Conservation (phyloP, 495 filamentous ascomycete species). For the Mytilinidion resinicola region DNA sequence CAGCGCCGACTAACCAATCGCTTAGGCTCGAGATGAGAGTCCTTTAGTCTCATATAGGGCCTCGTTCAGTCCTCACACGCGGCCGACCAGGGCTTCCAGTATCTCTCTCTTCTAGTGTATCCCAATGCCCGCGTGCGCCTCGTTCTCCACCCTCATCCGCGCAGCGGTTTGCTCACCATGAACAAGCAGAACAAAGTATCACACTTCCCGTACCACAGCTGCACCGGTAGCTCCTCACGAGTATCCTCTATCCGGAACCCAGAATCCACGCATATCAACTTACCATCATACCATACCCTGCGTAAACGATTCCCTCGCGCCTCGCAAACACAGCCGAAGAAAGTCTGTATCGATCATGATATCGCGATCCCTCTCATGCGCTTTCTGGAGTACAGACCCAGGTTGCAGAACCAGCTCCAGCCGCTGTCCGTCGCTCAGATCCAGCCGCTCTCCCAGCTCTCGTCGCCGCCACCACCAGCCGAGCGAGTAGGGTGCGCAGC, state of each 20-base stretch:
- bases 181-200: slow-evolving; percentile 15
- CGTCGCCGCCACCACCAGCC: slow-evolving; percentile 21
- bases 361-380: slow-evolving; percentile 10
- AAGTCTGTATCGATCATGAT: slow-evolving; percentile 12
- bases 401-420: slow-evolving; percentile 2
- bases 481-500: slow-evolving; percentile 10
- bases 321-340: slow-evolving; percentile 1
- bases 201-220: slow-evolving; percentile 19
- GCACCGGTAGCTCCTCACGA: slow-evolving; percentile 9
- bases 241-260: slow-evolving; percentile 19
- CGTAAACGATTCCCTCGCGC: slow-evolving; percentile 7
- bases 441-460: slow-evolving; percentile 5
- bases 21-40: too few species aligned
- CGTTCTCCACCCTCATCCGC: slow-evolving; percentile 15
- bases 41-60: too few species aligned
- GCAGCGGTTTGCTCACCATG: slow-evolving; percentile 17
- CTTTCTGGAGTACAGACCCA: not conserved
- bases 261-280: slow-evolving; percentile 1
- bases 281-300: slow-evolving; percentile 14
- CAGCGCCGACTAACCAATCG: too few species aligned
- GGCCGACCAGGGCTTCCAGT: slow-evolving; percentile 2
- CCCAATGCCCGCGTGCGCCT: slow-evolving; percentile 11
- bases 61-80: too few species aligned
- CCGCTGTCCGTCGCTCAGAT: slow-evolving; percentile 16
- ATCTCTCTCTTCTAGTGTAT: slow-evolving; percentile 7